Conservation (phyloP, 805 yeast species). For the Starmerella apicola region DNA sequence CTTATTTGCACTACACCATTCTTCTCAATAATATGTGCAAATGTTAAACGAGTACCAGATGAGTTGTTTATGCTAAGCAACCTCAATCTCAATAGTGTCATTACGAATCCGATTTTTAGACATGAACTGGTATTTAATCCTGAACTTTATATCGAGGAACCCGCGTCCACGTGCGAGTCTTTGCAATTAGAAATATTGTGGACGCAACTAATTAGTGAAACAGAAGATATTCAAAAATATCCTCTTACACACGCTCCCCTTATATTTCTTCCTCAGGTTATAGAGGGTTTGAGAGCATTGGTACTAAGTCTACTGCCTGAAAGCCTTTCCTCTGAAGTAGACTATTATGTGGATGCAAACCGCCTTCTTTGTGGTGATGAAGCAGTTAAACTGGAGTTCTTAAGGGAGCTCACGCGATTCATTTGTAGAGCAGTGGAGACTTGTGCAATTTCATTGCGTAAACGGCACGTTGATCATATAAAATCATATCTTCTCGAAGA, state of each 20-base stretch:
- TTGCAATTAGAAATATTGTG: constrained; percentile 36
- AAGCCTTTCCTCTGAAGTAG: constrained; percentile 55
- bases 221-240: constrained; percentile 62
- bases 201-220: constrained; percentile 81
- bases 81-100: constrained; percentile 75
- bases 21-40: constrained; percentile 8
- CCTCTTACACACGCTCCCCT: constrained; percentile 6
- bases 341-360: constrained; percentile 69
- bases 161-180: neutral
- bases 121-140: constrained; percentile 92
- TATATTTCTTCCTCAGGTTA: constrained; percentile 51
- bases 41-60: constrained; percentile 37
- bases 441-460: constrained; percentile 95
- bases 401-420: constrained; percentile 2
- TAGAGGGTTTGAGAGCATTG: constrained; percentile 67
- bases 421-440: constrained; percentile 64
- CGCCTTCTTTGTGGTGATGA: constrained; percentile 47
- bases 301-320: constrained; percentile 63
- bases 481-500: constrained; percentile 39
- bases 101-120: constrained; percentile 81
- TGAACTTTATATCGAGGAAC: constrained; percentile 43
- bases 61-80: constrained; percentile 70
- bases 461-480: constrained; percentile 79
- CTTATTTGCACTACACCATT: constrained; percentile 13
- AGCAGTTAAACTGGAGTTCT: constrained; percentile 40